Base-by-base conservation (phyloP, 306 rosid species). In the Pueraria montana region DNA sequence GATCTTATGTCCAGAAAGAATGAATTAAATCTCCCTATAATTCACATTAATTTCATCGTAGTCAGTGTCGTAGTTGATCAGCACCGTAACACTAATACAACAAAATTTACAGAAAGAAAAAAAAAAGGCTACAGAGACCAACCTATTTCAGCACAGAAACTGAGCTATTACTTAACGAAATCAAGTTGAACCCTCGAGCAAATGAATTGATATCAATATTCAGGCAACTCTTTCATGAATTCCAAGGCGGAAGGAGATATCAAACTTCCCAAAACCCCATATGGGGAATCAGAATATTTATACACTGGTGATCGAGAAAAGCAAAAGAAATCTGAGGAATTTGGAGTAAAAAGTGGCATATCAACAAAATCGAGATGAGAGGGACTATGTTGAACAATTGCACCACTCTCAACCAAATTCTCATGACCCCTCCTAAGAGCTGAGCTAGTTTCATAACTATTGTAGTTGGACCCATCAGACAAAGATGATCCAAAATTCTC, bases 201-300 rank as follows among this genome's bases (percentile, higher is more conserved):
- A 12, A 59, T 24, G 65, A 59, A n/a, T 11, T 20, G 43, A 13
- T 63, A 3, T 91, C 76, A 90, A 82, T 90, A 90, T 59, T 93
- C 96, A 42, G 92, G 90, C 1, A 91, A 76, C 36, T 88, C 93
- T 17, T 88, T 84, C 53, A 93, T 87, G 88, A 95, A 92, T 81
- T 91, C 92, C 87, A 93, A 79, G 11, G 88, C 86, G 5, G 96
- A 83, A 14, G 96, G 92, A 16, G 98, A 95, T 26, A 93, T 83
- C 61, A 88, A 85, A 74, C 80, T 83, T 16, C 85, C 86, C 46
- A 91, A 23, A 18, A 74, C 81, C 17, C 86, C 83, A 74, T 24
- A 82, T 0, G 91, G 77, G 16, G 93, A 64, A 76, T 89, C 91
- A 12, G 86, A 74, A 69, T 74, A 87, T 79, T 87, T 81, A 36